Evolutionary conservation across 148 eudicot species (phyloP).

Genomic region (Fagopyrum tataricum): DNA sequence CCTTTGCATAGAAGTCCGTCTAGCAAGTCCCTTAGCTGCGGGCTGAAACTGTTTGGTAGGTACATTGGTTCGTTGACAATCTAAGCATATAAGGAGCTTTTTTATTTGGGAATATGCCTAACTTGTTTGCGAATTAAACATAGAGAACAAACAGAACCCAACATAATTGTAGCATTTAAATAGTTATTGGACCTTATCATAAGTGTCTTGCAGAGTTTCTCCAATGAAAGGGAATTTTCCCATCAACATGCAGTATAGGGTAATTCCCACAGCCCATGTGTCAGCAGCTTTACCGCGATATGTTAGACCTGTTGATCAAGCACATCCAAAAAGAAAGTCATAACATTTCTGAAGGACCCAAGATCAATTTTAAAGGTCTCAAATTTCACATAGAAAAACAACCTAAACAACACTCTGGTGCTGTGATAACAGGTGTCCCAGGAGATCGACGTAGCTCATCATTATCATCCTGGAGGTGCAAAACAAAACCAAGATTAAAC

Average conservation of each 20-base stretch:
- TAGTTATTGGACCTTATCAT: constrained; percentile 57
- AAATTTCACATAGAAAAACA: constrained; percentile 3
- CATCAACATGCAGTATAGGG: constrained; percentile 71
- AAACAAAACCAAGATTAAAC: background rate
- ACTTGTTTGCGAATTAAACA: background rate
- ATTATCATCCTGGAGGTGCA: constrained; percentile 60
- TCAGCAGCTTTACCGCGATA: constrained; percentile 90
- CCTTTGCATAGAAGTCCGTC: constrained; percentile 98
- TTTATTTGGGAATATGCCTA: constrained; percentile 16
- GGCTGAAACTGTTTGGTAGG: constrained; percentile 55
- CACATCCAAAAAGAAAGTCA: background rate
- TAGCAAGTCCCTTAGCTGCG: constrained; percentile 55
- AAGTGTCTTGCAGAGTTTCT: constrained; percentile 89
- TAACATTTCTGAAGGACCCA: background rate
- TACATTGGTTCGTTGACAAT: constrained; percentile 57
- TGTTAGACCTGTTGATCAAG: constrained; percentile 46
- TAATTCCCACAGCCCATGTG: constrained; percentile 96
- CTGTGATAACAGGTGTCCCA: constrained; percentile 97
- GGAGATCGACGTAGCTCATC: constrained; percentile 97
- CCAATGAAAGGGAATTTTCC: constrained; percentile 94
- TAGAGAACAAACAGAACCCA: background rate
- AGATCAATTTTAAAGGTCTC: background rate
- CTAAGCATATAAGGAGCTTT: constrained; percentile 29
- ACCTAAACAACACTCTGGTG: constrained; percentile 98
- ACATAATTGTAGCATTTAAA: constrained; percentile 1